Conservation (phyloP, 2,329 filamentous ascomycete genomes). For the Samsoniella hepiali region DNA sequence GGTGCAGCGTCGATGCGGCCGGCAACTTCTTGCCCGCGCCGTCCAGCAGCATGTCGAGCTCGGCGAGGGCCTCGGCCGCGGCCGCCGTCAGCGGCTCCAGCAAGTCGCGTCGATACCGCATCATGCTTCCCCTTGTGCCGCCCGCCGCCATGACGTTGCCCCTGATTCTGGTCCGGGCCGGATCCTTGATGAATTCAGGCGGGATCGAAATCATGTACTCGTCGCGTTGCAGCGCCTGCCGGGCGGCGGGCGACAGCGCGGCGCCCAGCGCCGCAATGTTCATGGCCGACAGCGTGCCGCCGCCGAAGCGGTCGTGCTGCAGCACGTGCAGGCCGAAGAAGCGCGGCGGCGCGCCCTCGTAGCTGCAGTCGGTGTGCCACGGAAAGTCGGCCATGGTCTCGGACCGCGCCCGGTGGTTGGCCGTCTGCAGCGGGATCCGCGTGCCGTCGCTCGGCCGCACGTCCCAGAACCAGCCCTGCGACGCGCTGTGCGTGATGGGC, state of each 20-base stretch:
- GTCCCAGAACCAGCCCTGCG: conserved; percentile 44
- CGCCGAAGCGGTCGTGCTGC: conserved; percentile 38
- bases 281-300: conserved; percentile 40
- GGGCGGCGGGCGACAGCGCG: conserved; percentile 28
- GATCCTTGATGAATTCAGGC: conserved; percentile 34
- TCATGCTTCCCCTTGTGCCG: conserved; percentile 17
- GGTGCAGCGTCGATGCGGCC: conserved; percentile 23
- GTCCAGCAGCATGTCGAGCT: conserved; percentile 26
- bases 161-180: not conserved
- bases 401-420: conserved; percentile 32
- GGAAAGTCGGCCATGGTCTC: conserved; percentile 43
- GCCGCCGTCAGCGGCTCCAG: conserved; percentile 26
- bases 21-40: conserved; percentile 15
- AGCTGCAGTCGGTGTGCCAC: conserved; percentile 45
- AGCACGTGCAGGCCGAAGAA: conserved; percentile 43
- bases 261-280: conserved; percentile 27
- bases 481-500: conserved; percentile 40
- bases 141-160: conserved; percentile 24
- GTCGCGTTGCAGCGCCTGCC: conserved; percentile 20
- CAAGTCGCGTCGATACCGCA: conserved; percentile 34
- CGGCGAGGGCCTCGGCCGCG: conserved; percentile 25
- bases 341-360: conserved; percentile 35
- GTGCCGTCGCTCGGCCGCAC: conserved; percentile 31
- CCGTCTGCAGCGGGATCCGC: conserved; percentile 29
- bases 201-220: conserved; percentile 34